Percentiles rank a stretch among this genome's conserved stretches.
phyloP scores from a whole-genome alignment of 805 yeast species.

The Hanseniaspora meyeri region DNA sequence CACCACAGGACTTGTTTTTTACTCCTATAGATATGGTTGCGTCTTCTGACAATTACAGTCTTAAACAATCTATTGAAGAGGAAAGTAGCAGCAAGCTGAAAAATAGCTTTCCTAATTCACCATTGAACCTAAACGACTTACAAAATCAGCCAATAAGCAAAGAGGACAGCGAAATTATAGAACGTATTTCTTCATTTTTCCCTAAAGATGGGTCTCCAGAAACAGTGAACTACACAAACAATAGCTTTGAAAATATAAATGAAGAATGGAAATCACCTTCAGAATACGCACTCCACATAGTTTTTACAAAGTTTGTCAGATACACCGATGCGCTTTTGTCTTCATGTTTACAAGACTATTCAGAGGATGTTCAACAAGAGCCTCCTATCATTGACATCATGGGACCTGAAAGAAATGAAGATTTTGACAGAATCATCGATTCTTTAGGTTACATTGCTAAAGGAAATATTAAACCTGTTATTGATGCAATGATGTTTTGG shows the following conservation, averaged over 20 bases:
- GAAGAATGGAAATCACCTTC: slow-evolving; percentile 56
- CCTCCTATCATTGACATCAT: slow-evolving; percentile 69
- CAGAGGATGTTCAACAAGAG: slow-evolving; percentile 39
- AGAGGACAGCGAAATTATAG: not conserved
- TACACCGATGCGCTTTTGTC: slow-evolving; percentile 81
- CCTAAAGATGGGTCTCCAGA: not conserved
- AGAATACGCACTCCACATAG: slow-evolving; percentile 84
- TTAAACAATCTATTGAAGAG: not conserved
- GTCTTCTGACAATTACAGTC: not conserved
- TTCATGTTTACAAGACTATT: slow-evolving; percentile 51
- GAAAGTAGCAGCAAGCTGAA: not conserved
- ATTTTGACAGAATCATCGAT: slow-evolving; percentile 72
- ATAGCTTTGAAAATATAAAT: slow-evolving; percentile 23
- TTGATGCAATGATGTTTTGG: slow-evolving; percentile 98
- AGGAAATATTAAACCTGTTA: slow-evolving; percentile 84
- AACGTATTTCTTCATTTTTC: not conserved
- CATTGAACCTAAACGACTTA: not conserved
- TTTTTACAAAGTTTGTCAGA: slow-evolving; percentile 90
- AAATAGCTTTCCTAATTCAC: not conserved
- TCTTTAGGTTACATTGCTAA: slow-evolving; percentile 86
- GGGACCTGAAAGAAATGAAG: slow-evolving; percentile 75
- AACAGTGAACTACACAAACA: not conserved
- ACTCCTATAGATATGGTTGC: not conserved
- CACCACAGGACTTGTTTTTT: not conserved
- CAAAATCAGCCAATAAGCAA: not conserved